phyloP scores from a whole-genome alignment of 352 stramenopile genomes.

The Phytophthora melonis region DNA sequence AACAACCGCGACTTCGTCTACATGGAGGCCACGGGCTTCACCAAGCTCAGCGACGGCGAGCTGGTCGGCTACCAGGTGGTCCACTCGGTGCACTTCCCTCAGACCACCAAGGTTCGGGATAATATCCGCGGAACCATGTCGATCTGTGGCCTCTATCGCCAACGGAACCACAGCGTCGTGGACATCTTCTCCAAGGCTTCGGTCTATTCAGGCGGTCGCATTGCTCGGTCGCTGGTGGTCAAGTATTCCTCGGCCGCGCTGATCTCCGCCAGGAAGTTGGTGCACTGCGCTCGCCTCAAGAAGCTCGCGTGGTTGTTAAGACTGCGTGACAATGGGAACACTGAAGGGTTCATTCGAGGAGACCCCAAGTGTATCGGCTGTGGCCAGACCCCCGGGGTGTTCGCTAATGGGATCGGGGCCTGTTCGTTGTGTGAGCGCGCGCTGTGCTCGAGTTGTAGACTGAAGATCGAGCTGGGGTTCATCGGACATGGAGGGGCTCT shows the following conservation, averaged over 20 bases:
- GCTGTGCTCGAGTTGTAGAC: conserved; percentile 33
- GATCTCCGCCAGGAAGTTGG: conserved; percentile 51
- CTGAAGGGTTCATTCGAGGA: conserved; percentile 18
- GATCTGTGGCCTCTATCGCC: conserved; percentile 59
- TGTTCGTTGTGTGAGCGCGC: conserved; percentile 39
- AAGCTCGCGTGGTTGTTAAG: conserved; percentile 57
- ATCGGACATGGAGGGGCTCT: conserved; percentile 20
- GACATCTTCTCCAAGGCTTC: conserved; percentile 56
- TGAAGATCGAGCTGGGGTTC: conserved; percentile 41
- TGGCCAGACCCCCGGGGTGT: conserved; percentile 35
- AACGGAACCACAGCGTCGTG: conserved; percentile 55
- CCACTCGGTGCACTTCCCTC: conserved; percentile 67
- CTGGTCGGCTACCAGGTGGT: conserved; percentile 70
- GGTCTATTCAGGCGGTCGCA: conserved; percentile 49
- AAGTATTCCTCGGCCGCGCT: conserved; percentile 58
- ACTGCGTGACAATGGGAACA: conserved; percentile 6
- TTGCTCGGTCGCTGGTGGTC: conserved; percentile 57
- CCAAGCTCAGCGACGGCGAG: conserved; percentile 48
- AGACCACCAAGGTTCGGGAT: conserved; percentile 45
- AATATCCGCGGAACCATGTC: conserved; percentile 66
- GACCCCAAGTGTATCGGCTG: conserved; percentile 41
- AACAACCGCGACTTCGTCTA: conserved; percentile 51
- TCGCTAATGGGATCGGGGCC: conserved; percentile 32
- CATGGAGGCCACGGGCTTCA: conserved; percentile 51
- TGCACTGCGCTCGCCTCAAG: conserved; percentile 62